These are phyloP conservation scores for Phytophthora sp. DNA, from an alignment of 352 stramenopile genomes.

Conservation along the genomic window DNA sequence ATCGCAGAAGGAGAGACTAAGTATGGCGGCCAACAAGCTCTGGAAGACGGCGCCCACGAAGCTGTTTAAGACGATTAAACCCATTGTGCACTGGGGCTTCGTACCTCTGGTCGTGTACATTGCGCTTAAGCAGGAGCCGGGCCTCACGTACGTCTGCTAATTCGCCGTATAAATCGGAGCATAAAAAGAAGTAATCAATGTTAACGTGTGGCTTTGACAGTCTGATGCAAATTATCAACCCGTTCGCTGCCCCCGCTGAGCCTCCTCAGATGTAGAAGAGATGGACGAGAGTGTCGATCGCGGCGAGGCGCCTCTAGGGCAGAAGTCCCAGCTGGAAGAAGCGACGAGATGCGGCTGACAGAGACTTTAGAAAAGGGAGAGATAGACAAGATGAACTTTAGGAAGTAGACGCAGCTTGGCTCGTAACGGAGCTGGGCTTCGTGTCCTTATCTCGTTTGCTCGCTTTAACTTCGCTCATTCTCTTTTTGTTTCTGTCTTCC, in stretches of 20 bases:
- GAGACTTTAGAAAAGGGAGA: neutral
- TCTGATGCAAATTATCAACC: slow-evolving; percentile 78
- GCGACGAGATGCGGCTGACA: neutral
- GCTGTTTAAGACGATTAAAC: slow-evolving; percentile 84
- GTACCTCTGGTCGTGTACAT: slow-evolving; percentile 85
- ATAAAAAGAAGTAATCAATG: slow-evolving; percentile 8
- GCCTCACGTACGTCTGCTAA: slow-evolving; percentile 66
- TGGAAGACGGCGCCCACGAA: slow-evolving; percentile 82
- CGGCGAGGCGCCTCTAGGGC: neutral
- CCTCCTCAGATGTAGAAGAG: slow-evolving; percentile 52
- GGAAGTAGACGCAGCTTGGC: too few relatives aligned
- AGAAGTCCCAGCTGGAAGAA: slow-evolving; percentile 2
- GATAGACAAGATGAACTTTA: slow-evolving; percentile 35
- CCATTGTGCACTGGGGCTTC: slow-evolving; percentile 84
- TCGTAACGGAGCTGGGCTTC: too few relatives aligned
- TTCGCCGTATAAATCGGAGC: neutral
- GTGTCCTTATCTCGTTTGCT: too few relatives aligned
- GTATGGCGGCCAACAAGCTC: slow-evolving; percentile 59
- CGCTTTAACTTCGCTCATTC: slow-evolving; percentile 8
- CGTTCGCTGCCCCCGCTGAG: slow-evolving; percentile 69
- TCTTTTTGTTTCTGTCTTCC: slow-evolving; percentile 26
- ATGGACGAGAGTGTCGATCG: neutral
- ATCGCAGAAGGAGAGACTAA: slow-evolving; percentile 2
- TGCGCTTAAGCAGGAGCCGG: slow-evolving; percentile 76
- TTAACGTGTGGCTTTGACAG: slow-evolving; percentile 39